These are phyloP conservation scores for Comarum palustre DNA, from an alignment of 306 rosid genomes.

Conservation along the genomic window DNA sequence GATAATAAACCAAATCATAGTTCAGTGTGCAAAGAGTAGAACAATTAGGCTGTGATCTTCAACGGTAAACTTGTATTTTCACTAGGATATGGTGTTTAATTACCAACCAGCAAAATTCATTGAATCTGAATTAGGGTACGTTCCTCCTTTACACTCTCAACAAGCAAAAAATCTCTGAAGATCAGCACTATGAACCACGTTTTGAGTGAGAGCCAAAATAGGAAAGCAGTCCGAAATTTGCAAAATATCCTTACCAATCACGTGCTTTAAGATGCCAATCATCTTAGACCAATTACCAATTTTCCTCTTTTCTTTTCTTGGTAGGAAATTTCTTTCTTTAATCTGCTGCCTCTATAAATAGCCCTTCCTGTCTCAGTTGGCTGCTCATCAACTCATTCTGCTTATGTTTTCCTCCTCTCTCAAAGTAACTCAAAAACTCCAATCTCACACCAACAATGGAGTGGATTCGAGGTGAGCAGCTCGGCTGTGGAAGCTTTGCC, in stretches of 20 bases:
- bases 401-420: not conserved
- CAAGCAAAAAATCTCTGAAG: slow-evolving; percentile 15
- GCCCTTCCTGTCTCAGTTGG: not conserved
- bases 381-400: not conserved
- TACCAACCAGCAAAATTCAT: not conserved
- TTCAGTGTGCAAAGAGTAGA: too few species aligned
- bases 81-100: not conserved
- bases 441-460: slow-evolving; percentile 33
- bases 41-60: too few species aligned
- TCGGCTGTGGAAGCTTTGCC: slow-evolving; percentile 79
- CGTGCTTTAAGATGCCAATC: slow-evolving; percentile 49
- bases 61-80: too few species aligned
- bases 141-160: not conserved
- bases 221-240: slow-evolving; percentile 22
- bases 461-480: slow-evolving; percentile 69
- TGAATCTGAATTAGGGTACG: not conserved
- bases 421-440: not conserved
- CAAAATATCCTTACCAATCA: slow-evolving; percentile 55
- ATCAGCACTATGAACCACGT: slow-evolving; percentile 43
- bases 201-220: slow-evolving; percentile 16
- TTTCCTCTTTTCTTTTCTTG: not conserved
- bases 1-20: too few species aligned
- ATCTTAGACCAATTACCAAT: not conserved
- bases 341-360: not conserved
- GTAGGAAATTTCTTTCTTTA: not conserved